Evolutionary conservation across 495 filamentous ascomycete species (phyloP).

Genomic region (Tuber aestivum): DNA sequence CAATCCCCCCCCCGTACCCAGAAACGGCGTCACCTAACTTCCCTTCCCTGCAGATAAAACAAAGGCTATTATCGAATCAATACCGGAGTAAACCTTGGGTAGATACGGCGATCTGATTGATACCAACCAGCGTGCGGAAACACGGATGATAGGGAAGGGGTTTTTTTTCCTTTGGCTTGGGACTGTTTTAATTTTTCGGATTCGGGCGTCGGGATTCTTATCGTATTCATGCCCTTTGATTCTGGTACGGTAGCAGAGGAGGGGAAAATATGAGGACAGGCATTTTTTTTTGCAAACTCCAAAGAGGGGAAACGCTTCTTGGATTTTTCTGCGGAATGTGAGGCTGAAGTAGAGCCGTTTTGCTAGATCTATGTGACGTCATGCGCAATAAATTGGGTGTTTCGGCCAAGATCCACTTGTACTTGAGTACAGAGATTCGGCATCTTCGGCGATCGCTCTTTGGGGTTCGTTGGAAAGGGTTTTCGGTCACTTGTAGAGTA

Average conservation of each 20-base stretch:
- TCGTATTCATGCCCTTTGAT: not conserved
- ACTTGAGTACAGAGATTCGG: not conserved
- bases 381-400: not conserved
- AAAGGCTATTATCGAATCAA: slow-evolving; percentile 33
- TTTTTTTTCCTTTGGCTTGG: not conserved
- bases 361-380: not conserved
- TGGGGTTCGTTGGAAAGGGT: not conserved
- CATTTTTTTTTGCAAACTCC: not conserved
- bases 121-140: not conserved
- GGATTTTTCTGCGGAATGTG: not conserved
- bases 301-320: not conserved
- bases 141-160: not conserved
- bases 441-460: not conserved
- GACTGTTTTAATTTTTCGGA: not conserved
- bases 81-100: slow-evolving; percentile 27
- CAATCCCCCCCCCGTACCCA: not conserved
- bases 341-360: not conserved
- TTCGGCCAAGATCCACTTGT: not conserved
- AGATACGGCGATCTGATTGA: not conserved
- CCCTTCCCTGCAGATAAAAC: slow-evolving; percentile 23
- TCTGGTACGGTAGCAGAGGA: not conserved
- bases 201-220: not conserved
- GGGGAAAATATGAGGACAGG: not conserved
- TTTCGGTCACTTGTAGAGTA: not conserved
- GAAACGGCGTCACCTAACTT: slow-evolving; percentile 27